Percentiles rank a stretch among this genome's conserved stretches.
These are phyloP conservation scores for Malbranchea zuffiana DNA, from an alignment of 2,329 filamentous ascomycete species.

Conservation along the genomic window DNA sequence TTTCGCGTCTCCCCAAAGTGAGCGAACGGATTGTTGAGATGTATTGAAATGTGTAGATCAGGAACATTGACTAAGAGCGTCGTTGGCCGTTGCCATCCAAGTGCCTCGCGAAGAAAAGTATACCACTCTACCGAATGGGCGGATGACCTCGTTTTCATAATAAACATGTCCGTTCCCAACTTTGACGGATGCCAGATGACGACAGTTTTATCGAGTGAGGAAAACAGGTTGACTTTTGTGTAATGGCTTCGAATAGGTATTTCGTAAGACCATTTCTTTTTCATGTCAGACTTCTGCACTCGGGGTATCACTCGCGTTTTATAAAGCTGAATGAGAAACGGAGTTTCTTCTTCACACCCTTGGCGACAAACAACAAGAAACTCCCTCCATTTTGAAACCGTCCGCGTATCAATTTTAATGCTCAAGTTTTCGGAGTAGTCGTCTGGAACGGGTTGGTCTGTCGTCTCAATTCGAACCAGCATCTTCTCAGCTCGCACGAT, in stretches of 20 bases:
- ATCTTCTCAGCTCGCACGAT: slow-evolving; percentile 59
- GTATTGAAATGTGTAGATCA: slow-evolving; percentile 49
- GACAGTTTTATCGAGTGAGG: slow-evolving; percentile 55
- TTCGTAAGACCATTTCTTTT: slow-evolving; percentile 46
- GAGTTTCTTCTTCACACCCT: slow-evolving; percentile 43
- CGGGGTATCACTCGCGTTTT: slow-evolving; percentile 54
- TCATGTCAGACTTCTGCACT: slow-evolving; percentile 43
- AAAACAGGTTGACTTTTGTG: slow-evolving; percentile 52
- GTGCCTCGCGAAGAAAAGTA: slow-evolving; percentile 50
- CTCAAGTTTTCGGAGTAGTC: slow-evolving; percentile 56
- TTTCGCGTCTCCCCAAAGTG: slow-evolving; percentile 38
- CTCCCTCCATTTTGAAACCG: slow-evolving; percentile 55
- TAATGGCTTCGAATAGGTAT: slow-evolving; percentile 32
- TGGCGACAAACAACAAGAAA: slow-evolving; percentile 52
- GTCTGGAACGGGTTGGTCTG: slow-evolving; percentile 42
- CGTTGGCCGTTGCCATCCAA: slow-evolving; percentile 48
- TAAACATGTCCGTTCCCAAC: slow-evolving; percentile 48
- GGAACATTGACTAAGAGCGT: slow-evolving; percentile 52
- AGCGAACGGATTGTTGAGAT: slow-evolving; percentile 50
- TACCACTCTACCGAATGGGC: slow-evolving; percentile 58
- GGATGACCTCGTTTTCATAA: slow-evolving; percentile 51
- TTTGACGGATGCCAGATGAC: slow-evolving; percentile 50
- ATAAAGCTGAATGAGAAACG: slow-evolving; percentile 50
- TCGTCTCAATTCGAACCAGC: slow-evolving; percentile 52
- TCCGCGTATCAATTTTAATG: slow-evolving; percentile 46